phyloP scores from a whole-genome alignment of 2,329 filamentous ascomycete genomes.

The Fusarium phyllophilum region DNA sequence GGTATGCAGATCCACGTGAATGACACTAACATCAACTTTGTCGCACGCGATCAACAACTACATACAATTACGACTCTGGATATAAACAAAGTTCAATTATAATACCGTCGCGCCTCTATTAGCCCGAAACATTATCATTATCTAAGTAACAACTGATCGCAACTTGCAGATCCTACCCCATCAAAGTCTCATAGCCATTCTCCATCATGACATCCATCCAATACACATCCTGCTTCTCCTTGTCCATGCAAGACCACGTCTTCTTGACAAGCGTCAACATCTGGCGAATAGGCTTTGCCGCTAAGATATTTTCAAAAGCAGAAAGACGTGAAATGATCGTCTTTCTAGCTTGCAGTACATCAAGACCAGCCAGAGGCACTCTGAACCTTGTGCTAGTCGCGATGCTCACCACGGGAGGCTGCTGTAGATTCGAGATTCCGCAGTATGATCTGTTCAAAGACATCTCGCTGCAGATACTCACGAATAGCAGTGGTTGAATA shows the following conservation, averaged over 20 bases:
- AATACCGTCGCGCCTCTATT: not conserved
- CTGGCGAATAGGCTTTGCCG: constrained; percentile 40
- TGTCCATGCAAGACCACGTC: constrained; percentile 43
- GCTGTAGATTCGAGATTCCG: constrained; percentile 3
- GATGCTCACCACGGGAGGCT: constrained; percentile 19
- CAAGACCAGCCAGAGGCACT: constrained; percentile 2
- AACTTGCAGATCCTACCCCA: constrained; percentile 27
- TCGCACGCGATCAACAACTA: not conserved
- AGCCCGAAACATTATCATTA: not conserved
- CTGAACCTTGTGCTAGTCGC: constrained; percentile 32
- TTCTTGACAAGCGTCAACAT: constrained; percentile 35
- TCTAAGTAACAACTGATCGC: not conserved
- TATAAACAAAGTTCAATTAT: not conserved
- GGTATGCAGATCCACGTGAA: not conserved
- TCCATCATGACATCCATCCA: constrained; percentile 56
- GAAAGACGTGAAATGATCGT: constrained; percentile 30
- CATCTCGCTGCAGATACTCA: constrained; percentile 56
- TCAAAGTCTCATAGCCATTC: constrained; percentile 45
- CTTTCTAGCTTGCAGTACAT: constrained; percentile 29
- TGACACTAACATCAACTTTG: not conserved
- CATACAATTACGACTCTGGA: not conserved
- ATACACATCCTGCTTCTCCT: constrained; percentile 51
- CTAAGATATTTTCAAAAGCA: constrained; percentile 34
- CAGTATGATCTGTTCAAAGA: constrained; percentile 46
- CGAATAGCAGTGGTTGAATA: constrained; percentile 56